These are phyloP conservation scores for Wallacemonas collosoma DNA, from an alignment of 208 protist species.

Conservation along the genomic window DNA sequence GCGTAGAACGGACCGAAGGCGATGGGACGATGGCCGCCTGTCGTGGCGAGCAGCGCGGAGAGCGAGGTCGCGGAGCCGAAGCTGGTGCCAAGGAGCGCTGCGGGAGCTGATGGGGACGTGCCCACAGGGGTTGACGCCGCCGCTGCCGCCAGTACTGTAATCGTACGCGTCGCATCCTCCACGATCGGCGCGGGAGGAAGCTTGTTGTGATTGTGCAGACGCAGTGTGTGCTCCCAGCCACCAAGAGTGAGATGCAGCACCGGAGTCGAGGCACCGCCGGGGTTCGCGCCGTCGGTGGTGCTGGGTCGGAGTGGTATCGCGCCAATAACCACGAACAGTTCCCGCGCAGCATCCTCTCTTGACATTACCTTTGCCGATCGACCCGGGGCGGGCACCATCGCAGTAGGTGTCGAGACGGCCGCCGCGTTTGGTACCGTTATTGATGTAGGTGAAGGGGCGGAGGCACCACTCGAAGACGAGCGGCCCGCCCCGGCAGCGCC, in stretches of 20 bases:
- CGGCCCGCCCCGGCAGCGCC: no score
- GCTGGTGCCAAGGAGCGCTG: constrained; percentile 15
- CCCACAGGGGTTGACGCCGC: no score
- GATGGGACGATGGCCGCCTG: not conserved
- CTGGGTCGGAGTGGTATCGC: not conserved
- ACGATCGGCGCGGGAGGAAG: constrained; percentile 41
- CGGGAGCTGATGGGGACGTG: no score
- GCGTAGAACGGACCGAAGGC: constrained; percentile 12
- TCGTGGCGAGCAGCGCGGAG: constrained; percentile 8
- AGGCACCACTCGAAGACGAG: no score
- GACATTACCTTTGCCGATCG: not conserved
- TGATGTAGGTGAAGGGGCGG: no score
- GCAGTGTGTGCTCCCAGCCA: constrained; percentile 32
- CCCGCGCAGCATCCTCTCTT: not conserved
- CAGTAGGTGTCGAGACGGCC: not conserved
- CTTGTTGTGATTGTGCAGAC: constrained; percentile 22
- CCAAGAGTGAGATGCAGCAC: constrained; percentile 10
- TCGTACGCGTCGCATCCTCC: constrained; percentile 33
- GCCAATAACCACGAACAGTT: constrained; percentile 14
- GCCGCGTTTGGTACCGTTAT: no score
- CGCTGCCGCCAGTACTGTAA: constrained; percentile 10
- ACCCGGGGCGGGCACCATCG: not conserved
- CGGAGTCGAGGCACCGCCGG: not conserved
- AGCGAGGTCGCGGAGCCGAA: not conserved
- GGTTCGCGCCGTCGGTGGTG: not conserved